phyloP scores from a whole-genome alignment of 331 rosid genomes.

The Phaseolus coccineus region DNA sequence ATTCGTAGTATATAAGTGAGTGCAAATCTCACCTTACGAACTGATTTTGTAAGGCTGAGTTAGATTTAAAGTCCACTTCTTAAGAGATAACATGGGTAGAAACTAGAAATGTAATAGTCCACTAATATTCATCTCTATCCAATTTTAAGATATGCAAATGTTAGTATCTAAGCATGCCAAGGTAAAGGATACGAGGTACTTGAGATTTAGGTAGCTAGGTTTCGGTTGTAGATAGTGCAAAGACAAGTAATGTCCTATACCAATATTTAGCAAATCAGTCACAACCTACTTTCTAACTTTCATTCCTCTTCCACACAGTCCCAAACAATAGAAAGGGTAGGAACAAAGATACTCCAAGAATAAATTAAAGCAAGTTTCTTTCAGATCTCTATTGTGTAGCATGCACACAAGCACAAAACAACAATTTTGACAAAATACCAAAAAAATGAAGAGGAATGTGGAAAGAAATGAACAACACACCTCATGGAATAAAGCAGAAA shows the following conservation, averaged over 20 bases:
- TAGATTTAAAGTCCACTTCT: too few relatives aligned
- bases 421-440: neutral
- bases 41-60: too few relatives aligned
- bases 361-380: slow-evolving; percentile 11
- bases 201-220: neutral
- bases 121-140: neutral
- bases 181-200: slow-evolving; percentile 4
- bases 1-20: too few relatives aligned
- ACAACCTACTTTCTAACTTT: slow-evolving; percentile 23
- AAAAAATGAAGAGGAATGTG: neutral
- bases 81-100: neutral
- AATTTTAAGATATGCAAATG: slow-evolving; percentile 25
- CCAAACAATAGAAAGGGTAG: neutral
- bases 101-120: neutral
- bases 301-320: neutral
- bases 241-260: neutral
- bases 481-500: slow-evolving; percentile 97
- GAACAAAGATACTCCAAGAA: neutral
- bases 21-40: too few relatives aligned
- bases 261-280: slow-evolving; percentile 1
- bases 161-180: slow-evolving; percentile 4
- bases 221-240: neutral
- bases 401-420: slow-evolving; percentile 4
- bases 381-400: neutral
- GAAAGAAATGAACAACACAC: slow-evolving; percentile 51